Evolutionary conservation across 192 early-diverging fungal species (phyloP).

Genomic region (Gryganskiella cystojenkinii): DNA sequence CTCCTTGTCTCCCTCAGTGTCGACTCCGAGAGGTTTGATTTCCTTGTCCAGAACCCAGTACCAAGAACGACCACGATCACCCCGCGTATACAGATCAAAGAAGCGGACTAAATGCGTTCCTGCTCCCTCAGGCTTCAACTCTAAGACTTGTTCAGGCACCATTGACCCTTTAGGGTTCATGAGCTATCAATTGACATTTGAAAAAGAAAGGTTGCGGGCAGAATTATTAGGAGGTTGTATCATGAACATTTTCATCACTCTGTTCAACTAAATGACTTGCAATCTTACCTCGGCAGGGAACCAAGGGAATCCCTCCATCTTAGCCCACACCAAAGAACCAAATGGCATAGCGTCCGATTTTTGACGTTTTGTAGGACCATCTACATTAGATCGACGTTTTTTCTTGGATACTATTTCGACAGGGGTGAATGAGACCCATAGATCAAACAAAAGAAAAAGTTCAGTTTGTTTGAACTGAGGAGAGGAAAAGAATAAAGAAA

Average conservation of each 20-base stretch:
- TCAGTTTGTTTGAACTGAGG: too few relatives aligned
- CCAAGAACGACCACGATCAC: conserved; percentile 28
- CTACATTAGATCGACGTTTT: conserved; percentile 2
- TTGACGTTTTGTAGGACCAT: conserved; percentile 19
- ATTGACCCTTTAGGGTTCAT: conserved; percentile 47
- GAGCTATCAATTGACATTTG: conserved; percentile 41
- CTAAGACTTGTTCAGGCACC: conserved; percentile 44
- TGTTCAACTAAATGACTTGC: not conserved
- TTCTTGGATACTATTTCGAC: conserved; percentile 13
- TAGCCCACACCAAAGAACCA: conserved; percentile 63
- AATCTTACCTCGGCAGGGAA: conserved; percentile 61
- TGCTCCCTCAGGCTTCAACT: conserved; percentile 19
- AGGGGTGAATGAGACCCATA: not conserved
- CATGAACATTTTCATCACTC: not conserved
- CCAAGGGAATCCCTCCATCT: conserved; percentile 62
- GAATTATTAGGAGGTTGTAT: too few relatives aligned
- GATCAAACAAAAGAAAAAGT: not conserved
- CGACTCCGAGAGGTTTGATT: conserved; percentile 12
- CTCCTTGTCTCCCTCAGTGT: conserved; percentile 21
- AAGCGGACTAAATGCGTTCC: conserved; percentile 46
- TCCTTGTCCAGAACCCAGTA: conserved; percentile 17
- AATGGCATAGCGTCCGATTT: conserved; percentile 3
- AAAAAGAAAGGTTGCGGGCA: conserved; percentile 3
- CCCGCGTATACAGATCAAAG: conserved; percentile 36
- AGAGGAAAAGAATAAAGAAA: too few relatives aligned